Evolutionary conservation across 176 grass and related monocot genomes (phyloP), one percentile per base, ranked within the genome.

Genomic region (Oropetium thomaeum): DNA sequence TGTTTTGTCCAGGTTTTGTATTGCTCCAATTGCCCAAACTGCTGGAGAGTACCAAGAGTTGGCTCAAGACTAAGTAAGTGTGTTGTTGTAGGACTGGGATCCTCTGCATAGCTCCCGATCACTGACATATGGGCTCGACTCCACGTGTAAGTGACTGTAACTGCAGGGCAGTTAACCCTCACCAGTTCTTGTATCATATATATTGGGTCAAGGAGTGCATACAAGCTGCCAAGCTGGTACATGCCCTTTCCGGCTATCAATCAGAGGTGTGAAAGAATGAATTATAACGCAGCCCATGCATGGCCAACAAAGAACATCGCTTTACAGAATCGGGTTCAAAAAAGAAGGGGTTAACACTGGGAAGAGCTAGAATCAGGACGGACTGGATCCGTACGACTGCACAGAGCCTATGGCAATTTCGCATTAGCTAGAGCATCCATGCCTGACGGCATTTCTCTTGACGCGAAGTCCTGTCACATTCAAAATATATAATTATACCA

Each of bases 381-480:
- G 13, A 79, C 68, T 28, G 62, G 48, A 62, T 52, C 27, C 9
- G n/a, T 23, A 20, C 22, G 44, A 67, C 19, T 27, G 13, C 15
- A 58, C 10, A 28, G 51, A 39, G 59, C 59, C 79, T 92, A 95
- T 49, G 87, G 91, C 82, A 98, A 73, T 44, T 85, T 89, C 17
- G 76, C 75, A 44, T 83, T 93, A 66, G 84, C 58, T 58, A 89
- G 64, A 20, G 58, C 89, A 66, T 58, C 91, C 70, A 94, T 78
- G 28, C 52, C 23, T n/a, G 35, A 73, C 81, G 53, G 53, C 53
- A 57, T 77, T 77, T 92, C 96, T 84, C 69, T 79, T 33, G 90
- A 88, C 49, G 92, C 89, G 10, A 92, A 84, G 58, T 95, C 89
- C 92, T 86, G 72, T 39, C 34, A 86, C 65, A 82, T 77, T 49